Conservation (phyloP, 306 rosid genomes). For the Lathyrus sativus region DNA sequence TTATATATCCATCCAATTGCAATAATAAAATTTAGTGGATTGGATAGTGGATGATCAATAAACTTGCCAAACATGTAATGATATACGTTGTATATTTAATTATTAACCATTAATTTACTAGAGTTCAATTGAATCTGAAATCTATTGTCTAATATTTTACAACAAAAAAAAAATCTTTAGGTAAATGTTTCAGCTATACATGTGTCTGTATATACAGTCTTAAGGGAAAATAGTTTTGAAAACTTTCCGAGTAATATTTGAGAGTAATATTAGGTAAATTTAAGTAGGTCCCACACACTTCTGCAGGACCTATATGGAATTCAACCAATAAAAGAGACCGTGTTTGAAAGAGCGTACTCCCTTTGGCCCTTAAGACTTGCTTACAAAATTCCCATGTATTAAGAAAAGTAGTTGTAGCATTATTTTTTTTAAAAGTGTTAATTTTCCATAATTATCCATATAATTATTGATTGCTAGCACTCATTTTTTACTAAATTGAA, state of each 20-base stretch:
- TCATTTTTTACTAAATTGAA: slow-evolving; percentile 7
- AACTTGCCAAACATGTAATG: background rate
- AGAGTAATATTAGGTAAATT: background rate
- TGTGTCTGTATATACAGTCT: background rate
- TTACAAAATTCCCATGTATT: background rate
- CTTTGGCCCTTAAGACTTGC: background rate
- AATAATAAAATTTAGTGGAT: background rate
- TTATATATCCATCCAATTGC: background rate
- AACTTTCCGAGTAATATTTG: background rate
- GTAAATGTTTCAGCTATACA: background rate
- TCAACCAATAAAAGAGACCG: background rate
- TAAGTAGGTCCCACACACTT: background rate
- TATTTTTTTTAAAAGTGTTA: background rate
- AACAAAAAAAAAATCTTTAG: background rate
- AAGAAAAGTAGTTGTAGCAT: background rate
- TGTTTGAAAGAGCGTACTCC: background rate
- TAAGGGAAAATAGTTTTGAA: background rate
- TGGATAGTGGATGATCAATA: background rate
- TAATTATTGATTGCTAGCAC: background rate
- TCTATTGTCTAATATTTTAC: slow-evolving; percentile 2
- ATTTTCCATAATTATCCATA: background rate
- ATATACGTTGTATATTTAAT: slow-evolving; percentile 14
- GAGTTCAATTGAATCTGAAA: slow-evolving; percentile 6
- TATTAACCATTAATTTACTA: slow-evolving; percentile 5
- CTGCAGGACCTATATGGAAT: background rate